Evolutionary conservation across 169 alveolate species (phyloP), one percentile per base, ranked within the genome.

Genomic region (Cryptosporidium bovis): DNA sequence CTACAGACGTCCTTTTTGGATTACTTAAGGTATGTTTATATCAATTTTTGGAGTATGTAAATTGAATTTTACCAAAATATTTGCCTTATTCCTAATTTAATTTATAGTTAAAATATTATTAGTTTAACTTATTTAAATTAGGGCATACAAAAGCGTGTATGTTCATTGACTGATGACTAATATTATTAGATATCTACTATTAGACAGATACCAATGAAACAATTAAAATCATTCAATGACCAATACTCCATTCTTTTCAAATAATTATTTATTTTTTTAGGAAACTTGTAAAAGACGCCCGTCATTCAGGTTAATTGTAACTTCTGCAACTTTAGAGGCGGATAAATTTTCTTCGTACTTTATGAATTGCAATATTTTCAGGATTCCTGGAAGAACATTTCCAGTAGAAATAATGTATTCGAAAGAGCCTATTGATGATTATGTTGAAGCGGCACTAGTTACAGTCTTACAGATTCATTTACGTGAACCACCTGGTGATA

Each of bases 1-100:
- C 98, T 65, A 99, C 99, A 13, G 99, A 98, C 91, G 99, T 98
- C 2, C 93, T 97, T 64, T 97, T 98, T 92, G 99, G 99, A n/a
- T 91, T 98, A 40, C 91, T 97, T 36, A 97, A 97, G 96, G 97
- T 94, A 87, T 27, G 92, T 65, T 13, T 62, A 18, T 6, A 62
- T 31, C 51, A 62, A 62, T n/a, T 16, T 31, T 31, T 48, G 27
- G 68, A 18, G 40, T 40, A 40, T 7, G 4, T 10, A 10, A 13
- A 8, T 31, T 36, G 82, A 65, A 13, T 33, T 65, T 65, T 44
- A 18, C 16, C 65, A 12, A 40, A 29, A 44, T 3, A 13, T 44
- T 55, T 71, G 27, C 16, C 48, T 31, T 7, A 6, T 6, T 55
- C 48, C 48, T 40, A 8, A 40, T 3, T 40, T 53, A 4, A 13